Conservation (phyloP, 257 asterid genomes). For the Cinchona pubescens region DNA sequence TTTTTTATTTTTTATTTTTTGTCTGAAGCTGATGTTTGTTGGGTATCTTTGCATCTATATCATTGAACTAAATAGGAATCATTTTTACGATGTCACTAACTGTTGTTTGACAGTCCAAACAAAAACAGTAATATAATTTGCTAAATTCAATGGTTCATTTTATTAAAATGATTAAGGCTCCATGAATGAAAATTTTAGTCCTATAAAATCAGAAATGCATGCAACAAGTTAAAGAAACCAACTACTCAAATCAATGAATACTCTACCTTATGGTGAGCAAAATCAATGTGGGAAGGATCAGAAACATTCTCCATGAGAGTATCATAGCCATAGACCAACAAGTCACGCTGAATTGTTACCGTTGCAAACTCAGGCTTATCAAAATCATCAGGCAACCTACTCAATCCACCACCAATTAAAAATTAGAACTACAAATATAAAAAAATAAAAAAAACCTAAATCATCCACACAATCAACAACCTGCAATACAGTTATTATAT, state of each 20-base stretch:
- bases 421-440: constrained; percentile 1
- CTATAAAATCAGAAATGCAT: background rate
- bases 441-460: background rate
- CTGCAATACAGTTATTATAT: background rate
- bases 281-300: constrained; percentile 98
- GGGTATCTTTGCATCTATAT: background rate
- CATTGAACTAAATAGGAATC: background rate
- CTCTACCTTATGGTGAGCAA: constrained; percentile 94
- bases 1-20: no score
- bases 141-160: background rate
- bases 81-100: background rate
- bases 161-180: background rate
- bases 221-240: background rate
- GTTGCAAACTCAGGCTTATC: constrained; percentile 85
- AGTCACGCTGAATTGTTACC: constrained; percentile 90
- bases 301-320: constrained; percentile 99
- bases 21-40: background rate
- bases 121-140: background rate
- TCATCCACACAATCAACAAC: background rate
- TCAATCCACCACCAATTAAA: constrained; percentile 18
- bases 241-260: background rate
- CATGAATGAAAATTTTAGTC: no score
- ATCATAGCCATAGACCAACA: constrained; percentile 92
- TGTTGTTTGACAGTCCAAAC: background rate
- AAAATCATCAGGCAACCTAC: constrained; percentile 96